Evolutionary conservation across 2,329 filamentous ascomycete species (phyloP), one percentile per base, ranked within the genome.

Genomic region (Aspergillus aculeatinus): DNA sequence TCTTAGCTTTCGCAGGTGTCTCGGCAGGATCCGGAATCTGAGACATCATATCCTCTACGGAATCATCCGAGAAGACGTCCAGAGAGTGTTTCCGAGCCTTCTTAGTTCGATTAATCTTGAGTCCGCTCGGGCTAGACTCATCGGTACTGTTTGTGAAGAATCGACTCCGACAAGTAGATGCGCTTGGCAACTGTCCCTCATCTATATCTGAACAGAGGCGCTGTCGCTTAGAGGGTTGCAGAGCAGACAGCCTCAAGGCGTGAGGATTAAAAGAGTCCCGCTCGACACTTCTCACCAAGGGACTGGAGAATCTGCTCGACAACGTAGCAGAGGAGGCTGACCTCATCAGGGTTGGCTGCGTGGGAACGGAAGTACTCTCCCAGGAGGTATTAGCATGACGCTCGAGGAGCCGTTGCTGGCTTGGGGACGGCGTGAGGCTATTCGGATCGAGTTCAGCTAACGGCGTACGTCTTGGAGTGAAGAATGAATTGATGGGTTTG

Each of bases 391-490:
- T 80, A 53, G 77, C 76, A 68, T 87, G 82, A 48, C 81, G 77
- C 61, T 84, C 77, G 25, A 89, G 74, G 11, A 87, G 58, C 56
- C 56, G 61, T 70, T 86, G 84, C 68, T 89, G 87, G 66, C 82
- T 87, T 21, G 86, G 86, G 9, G 87, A 89, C 23, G 85, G 85
- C 0, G 85, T 87, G 69, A 90, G 86, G 61, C 79, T 82, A 68
- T 90, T 90, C 0, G 86, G 84, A 70, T 89, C 86, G 23, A 90
- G 76, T 70, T 90, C 88, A 21, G 85, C 86, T 59, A 90, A 78
- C 11, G 88, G 87, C 35, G 80, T 82, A 3, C 88, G 83, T 67
- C 82, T 85, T 7, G 84, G 78, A 60, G 84, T 88, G 77, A 90
- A 90, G 74, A 88, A 90, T 2, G 81, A 80, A 54, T 85, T 83